Percentiles rank a stretch among this genome's conserved stretches.
Conservation (phyloP, 495 filamentous ascomycete species). For the Podospora sp. region DNA sequence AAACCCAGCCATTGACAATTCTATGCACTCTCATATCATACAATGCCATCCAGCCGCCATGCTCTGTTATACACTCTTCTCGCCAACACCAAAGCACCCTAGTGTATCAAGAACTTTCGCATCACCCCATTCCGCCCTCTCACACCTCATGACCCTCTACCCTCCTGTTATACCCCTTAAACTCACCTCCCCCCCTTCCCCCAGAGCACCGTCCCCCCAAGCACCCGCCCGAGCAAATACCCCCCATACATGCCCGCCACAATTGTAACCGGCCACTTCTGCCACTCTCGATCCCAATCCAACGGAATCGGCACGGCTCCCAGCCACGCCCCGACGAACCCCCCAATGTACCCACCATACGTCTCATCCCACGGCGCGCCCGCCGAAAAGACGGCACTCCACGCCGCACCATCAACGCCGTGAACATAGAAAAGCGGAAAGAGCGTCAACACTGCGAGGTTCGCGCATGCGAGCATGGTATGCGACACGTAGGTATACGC, state of each 20-base stretch:
- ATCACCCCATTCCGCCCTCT: not conserved
- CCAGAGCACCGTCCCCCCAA: constrained; percentile 44
- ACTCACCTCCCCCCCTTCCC: constrained; percentile 37
- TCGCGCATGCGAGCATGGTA: constrained; percentile 76
- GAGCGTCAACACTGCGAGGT: constrained; percentile 75
- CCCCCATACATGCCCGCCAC: constrained; percentile 47
- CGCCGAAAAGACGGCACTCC: constrained; percentile 68
- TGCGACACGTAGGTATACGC: constrained; percentile 78
- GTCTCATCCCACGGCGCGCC: constrained; percentile 65
- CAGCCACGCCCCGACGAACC: constrained; percentile 69
- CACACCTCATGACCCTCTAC: not conserved
- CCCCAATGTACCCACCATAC: constrained; percentile 67
- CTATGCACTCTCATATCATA: not conserved
- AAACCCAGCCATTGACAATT: not conserved
- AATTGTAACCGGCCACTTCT: constrained; percentile 95
- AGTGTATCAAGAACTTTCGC: not conserved
- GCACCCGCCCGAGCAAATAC: constrained; percentile 39
- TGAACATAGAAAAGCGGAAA: constrained; percentile 80
- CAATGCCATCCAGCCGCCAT: not conserved
- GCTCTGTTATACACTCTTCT: not conserved
- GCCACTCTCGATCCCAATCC: constrained; percentile 96
- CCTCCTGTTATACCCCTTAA: too few species aligned
- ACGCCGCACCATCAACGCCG: constrained; percentile 72
- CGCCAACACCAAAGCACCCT: not conserved
- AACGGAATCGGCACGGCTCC: constrained; percentile 90